Evolutionary conservation across 768 basidiomycete species (phyloP).

Genomic region (Rhizopogon roseolus): DNA sequence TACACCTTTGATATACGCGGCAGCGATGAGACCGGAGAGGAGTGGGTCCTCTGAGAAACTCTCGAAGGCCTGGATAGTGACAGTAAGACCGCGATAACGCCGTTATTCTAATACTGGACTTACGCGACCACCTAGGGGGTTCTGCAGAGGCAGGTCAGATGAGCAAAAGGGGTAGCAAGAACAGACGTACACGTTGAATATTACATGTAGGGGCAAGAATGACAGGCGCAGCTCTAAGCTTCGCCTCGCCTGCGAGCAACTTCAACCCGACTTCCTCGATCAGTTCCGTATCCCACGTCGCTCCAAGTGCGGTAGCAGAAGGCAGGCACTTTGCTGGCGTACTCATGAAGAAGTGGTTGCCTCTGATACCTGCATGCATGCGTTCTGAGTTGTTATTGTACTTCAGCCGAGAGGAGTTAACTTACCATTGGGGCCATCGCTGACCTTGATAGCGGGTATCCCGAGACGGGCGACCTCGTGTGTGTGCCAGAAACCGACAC

Average conservation of each 20-base stretch:
- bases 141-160: conserved; percentile 30
- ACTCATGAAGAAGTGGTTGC: conserved; percentile 76
- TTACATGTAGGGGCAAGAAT: conserved; percentile 82
- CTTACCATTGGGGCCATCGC: conserved; percentile 76
- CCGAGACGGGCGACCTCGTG: conserved; percentile 59
- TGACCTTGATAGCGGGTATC: conserved; percentile 72
- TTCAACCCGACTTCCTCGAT: conserved; percentile 57
- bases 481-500: conserved; percentile 78
- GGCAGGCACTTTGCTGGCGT: conserved; percentile 79
- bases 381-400: neutral
- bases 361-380: conserved; percentile 40
- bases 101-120: conserved; percentile 7
- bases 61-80: conserved; percentile 55
- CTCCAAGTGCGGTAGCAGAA: conserved; percentile 67
- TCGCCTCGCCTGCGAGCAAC: conserved; percentile 69
- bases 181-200: conserved; percentile 60
- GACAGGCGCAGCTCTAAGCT: conserved; percentile 61
- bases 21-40: conserved; percentile 65
- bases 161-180: neutral
- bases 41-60: conserved; percentile 77
- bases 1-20: conserved; percentile 72
- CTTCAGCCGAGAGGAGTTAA: conserved; percentile 1
- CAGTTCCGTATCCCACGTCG: conserved; percentile 68
- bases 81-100: conserved; percentile 5
- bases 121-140: conserved; percentile 67